Evolutionary conservation across 2,329 filamentous ascomycete species (phyloP), one percentile per base, ranked within the genome.

Genomic region (Colletotrichum acutatum): DNA sequence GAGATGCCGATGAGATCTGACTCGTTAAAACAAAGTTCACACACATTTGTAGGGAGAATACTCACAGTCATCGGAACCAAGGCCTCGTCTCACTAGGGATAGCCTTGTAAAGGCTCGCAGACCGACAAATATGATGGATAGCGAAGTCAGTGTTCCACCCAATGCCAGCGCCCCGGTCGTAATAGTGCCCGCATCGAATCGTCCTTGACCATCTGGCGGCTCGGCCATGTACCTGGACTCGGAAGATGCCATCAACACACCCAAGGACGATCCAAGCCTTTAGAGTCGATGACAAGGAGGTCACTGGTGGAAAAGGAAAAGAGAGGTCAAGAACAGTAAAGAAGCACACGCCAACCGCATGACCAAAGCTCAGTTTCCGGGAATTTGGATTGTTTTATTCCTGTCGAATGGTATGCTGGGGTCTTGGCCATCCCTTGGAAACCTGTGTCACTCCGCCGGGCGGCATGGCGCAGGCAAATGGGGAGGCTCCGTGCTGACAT

Each of bases 41-140:
- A 14, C 22, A 8, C 11, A 30, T 7, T 19, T 19, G 2, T 11
- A 7, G 5, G 49, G 12, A 11, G 1, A 8, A 19, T n/a, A 59
- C 70, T 57, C 7, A 72, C 71, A 72, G 26, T 72, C 71, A 28
- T 72, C 71, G 16, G 67, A 22, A 3, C 71, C 71, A 5, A 70
- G 67, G 0, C 59, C 26, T 34, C 67, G 53, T 11, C 32, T 66
- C 11, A 70, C 61, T 11, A 72, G n/a, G 6, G 32, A 70, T 26
- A 72, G 7, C 49, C 71, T 65, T 22, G 71, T 72, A 24, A 65
- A 72, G 6, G 57, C 54, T 12, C 71, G 56, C 14, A 72, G 30
- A 1, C 32, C 22, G 0, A 72, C 66, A 12, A 72, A 72, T 5
- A 71, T 24, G 32, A 70, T 46, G 3, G 71, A 72, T 4, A 72